Evolutionary conservation across 371 early-diverging fungal genomes (phyloP), one percentile per base, ranked within the genome.

Genomic region (Parasitella parasitica): DNA sequence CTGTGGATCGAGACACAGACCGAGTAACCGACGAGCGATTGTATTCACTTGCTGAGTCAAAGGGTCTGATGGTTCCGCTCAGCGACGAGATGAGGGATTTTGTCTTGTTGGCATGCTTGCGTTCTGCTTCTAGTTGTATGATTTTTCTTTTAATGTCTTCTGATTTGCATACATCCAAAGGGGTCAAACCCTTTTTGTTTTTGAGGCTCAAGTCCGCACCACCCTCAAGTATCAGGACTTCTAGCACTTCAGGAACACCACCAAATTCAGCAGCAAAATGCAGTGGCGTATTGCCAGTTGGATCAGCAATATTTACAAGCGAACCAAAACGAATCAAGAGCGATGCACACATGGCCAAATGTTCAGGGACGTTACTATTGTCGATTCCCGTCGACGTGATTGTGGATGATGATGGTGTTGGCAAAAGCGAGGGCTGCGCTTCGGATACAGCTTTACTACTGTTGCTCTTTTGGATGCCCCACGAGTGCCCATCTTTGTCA

Each of bases 241-340:
- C 72, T 3, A 86, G 66, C 0, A 86, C 86, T 57, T 86, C 84
- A 22, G 74, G 59, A 0, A 86, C 77, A 13, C 79, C 77, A 6
- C 86, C 84, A 61, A 81, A 84, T 59, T 85, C 84, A 4, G 83
- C 84, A 18, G 89, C 89, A 64, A 86, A 86, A 64, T 89, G 89
- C n/a, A 88, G 52, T 20, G 89, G 86, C 8, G 86, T 85, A 51
- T 87, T 87, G 2, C 87, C 87, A 36, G 81, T 83, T 7, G 82
- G 78, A 56, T 89, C 89, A 0, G 78, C 78, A 64, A 84, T 78
- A 48, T 88, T 81, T 20, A 86, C 82, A 6, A 81, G 59, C 0
- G 87, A 82, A n/a, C 86, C 87, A 20, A 86, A 64, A 0, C 80
- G 79, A 32, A 88, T 71, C 16, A 88, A 59, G 27, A 83, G 51